Evolutionary conservation across 805 yeast genomes (phyloP), one percentile per base, ranked within the genome.

Genomic region (Candida xiaguanensis): DNA sequence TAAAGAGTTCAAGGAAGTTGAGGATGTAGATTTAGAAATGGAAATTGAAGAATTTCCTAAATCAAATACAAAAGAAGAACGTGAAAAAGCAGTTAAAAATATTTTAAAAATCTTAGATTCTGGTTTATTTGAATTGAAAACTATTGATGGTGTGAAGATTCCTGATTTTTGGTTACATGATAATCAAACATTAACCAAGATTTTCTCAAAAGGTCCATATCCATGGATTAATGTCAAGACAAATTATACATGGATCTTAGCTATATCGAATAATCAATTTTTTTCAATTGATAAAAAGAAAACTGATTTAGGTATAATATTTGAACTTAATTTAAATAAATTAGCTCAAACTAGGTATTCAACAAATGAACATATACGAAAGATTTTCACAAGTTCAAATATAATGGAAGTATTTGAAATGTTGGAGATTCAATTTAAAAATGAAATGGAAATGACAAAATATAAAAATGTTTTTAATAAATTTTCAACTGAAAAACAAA

Each of bases 401-500:
- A 6, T 32, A 16, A 32, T 32, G 35, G 35, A 32, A 22, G 22
- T 32, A 7, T 32, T 32, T 11, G 35, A 32, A 23, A 32, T 22
- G 28, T 22, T 32, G 2, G 35, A 32, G 15, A 3, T 20, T 22
- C 12, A 23, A n/a, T 32, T 11, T 32, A 12, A 13, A 22, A 14
- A 32, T 9, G 35, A 32, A 22, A 4, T 32, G 14, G 28, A 32
- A 15, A 3, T 4, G 4, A 4, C 17, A 14, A 32, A 22, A 32
- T 4, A 4, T 3, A 32, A 8, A 9, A 32, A 32, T 16, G 28
- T 32, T 3, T 32, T 13, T 15, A 13, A 32, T 32, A 32, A 32
- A 23, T 32, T 32, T 32, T 27, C 35, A 13, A 32, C 27, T 22
- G 35, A 32, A 13, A 32, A 32, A 14, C 35, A 32, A 23, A 15